phyloP scores from a whole-genome alignment of 2,329 filamentous ascomycete genomes.

The Beauveria pseudobassiana region DNA sequence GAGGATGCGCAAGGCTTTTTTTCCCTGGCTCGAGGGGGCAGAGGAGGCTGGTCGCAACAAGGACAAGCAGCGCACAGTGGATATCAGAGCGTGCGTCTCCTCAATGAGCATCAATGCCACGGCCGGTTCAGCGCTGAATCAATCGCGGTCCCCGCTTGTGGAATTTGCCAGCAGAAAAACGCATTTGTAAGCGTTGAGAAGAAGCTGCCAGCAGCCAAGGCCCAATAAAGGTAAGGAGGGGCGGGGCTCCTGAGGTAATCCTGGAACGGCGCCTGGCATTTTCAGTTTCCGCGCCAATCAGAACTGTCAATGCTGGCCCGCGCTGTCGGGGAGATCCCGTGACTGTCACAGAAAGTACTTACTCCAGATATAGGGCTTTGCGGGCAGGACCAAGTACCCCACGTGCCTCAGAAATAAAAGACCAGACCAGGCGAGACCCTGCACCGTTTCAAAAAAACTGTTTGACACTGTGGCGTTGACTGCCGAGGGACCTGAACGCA shows the following conservation, averaged over 20 bases:
- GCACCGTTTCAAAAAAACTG: constrained; percentile 1
- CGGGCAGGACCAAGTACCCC: too few species aligned
- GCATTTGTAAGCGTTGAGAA: constrained; percentile 12
- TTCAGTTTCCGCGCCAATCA: too few species aligned
- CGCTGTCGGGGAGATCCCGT: background rate
- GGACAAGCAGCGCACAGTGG: background rate
- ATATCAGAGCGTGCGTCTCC: background rate
- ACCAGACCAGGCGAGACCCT: background rate
- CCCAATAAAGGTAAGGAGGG: background rate
- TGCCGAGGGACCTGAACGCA: background rate
- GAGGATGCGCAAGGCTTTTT: background rate
- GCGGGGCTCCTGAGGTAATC: constrained; percentile 2
- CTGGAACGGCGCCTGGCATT: background rate
- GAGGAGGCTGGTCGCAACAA: background rate
- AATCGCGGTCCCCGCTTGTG: background rate
- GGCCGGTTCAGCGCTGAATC: background rate
- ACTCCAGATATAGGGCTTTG: background rate
- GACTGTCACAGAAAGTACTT: background rate
- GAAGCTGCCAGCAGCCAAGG: background rate
- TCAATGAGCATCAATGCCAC: background rate
- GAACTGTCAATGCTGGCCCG: background rate
- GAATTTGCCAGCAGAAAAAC: constrained; percentile 11
- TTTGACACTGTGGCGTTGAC: constrained; percentile 3
- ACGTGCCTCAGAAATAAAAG: too few species aligned
- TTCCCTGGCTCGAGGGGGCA: background rate